Conservation (phyloP, 2,329 filamentous ascomycete species). For the Pyrenophora tritici-repentis region DNA sequence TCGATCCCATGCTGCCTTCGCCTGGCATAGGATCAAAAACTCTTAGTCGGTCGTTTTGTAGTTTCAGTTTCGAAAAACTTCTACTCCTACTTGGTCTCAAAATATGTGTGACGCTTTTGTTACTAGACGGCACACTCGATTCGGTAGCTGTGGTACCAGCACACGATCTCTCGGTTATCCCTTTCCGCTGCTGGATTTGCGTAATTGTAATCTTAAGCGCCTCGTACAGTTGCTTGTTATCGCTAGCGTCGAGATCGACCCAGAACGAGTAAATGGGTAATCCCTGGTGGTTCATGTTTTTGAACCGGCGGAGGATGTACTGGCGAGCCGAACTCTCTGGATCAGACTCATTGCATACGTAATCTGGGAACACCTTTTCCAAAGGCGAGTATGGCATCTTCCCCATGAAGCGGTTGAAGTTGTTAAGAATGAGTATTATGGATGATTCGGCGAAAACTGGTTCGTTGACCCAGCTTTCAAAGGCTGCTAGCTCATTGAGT, state of each 20-base stretch:
- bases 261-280: constrained; percentile 45
- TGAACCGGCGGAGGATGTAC: constrained; percentile 41
- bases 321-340: constrained; percentile 36
- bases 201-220: constrained; percentile 43
- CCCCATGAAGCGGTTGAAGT: constrained; percentile 41
- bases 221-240: constrained; percentile 43
- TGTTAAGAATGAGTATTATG: constrained; percentile 43
- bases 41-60: neutral
- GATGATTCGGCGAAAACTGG: constrained; percentile 35
- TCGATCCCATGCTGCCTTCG: no score
- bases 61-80: neutral
- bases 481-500: constrained; percentile 37
- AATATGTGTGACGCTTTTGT: neutral
- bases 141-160: neutral
- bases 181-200: constrained; percentile 40
- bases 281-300: constrained; percentile 35
- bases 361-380: constrained; percentile 39
- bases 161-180: constrained; percentile 34
- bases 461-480: constrained; percentile 39
- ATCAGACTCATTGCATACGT: constrained; percentile 22
- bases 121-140: neutral
- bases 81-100: neutral
- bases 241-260: constrained; percentile 45
- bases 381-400: constrained; percentile 40
- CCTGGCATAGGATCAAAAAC: neutral